Evolutionary conservation across 1,139 yeast genomes (phyloP), one percentile per base, ranked within the genome.

Genomic region (Saccharomyces uvarum): DNA sequence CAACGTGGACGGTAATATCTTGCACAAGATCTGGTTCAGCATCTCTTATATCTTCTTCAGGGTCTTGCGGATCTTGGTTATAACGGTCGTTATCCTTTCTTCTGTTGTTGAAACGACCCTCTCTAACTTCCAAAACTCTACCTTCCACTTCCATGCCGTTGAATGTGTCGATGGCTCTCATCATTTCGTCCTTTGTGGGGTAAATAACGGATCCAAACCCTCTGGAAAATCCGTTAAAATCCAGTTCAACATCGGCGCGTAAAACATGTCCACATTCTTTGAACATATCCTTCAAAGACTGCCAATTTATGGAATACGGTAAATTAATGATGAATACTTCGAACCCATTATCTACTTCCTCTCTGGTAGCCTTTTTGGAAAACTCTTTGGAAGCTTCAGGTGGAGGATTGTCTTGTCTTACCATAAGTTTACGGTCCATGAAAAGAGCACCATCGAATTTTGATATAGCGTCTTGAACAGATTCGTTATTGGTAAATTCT

Each of bases 171-270:
- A 85, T 78, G 1, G 91, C 90, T 51, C 73, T 75, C 47, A 72
- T 69, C 53, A 88, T 90, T 58, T 81, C 87, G 57, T 82, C 87
- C 27, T 75, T 75, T 4, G 78, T 78, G 50, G 73, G 75, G 62
- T 80, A 85, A 14, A 83, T 81, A 31, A 86, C 90, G 13, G 86
- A 86, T 54, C 97, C 98, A 65, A 82, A 84, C 1, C 97, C 97
- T 70, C 86, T 81, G 2, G 97, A 88, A 63, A 86, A 81, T 24
- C 97, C 96, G 63, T 80, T 78, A 51, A 76, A 78, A 62, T 82
- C 88, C 51, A 77, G 72, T 66, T 83, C 81, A 47, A 91, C 83
- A 68, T 90, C 96, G 2, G 96, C 96, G 59, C 95, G 82, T 38
- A 81, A 75, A 32, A 90, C 88, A 54, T 77, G 80, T 51, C 97